Conservation (phyloP, 768 basidiomycete species). For the Tulasnella sp. region DNA sequence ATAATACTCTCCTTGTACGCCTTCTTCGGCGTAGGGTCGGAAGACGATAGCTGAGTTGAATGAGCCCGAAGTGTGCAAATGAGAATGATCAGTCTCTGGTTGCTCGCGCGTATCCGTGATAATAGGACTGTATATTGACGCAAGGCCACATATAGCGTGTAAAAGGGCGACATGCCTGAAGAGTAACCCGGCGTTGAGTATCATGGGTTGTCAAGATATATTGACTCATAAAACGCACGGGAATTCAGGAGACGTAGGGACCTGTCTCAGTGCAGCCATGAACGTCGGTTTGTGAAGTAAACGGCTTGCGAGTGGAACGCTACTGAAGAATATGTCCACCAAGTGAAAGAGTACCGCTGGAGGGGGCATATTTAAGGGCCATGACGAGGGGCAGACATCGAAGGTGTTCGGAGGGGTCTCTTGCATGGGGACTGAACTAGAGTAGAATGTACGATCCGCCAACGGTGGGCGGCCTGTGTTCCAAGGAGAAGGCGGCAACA, state of each 20-base stretch:
- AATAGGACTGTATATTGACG: slow-evolving; percentile 6
- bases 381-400: slow-evolving; percentile 18
- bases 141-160: slow-evolving; percentile 12
- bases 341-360: not conserved
- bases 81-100: not conserved
- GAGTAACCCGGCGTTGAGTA: not conserved
- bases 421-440: not conserved
- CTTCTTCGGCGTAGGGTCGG: not conserved
- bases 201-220: not conserved
- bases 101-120: not conserved
- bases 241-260: slow-evolving; percentile 2
- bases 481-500: not conserved
- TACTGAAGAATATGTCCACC: slow-evolving; percentile 9
- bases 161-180: not conserved
- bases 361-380: not conserved
- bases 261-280: not conserved
- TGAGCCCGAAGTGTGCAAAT: not conserved
- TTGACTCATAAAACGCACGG: not conserved
- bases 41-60: not conserved
- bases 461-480: not conserved
- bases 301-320: not conserved
- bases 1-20: not conserved
- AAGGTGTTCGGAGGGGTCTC: not conserved
- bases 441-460: not conserved
- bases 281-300: slow-evolving; percentile 11